These are phyloP conservation scores for Phytophthora litchii DNA, from an alignment of 352 stramenopile genomes.

Conservation along the genomic window DNA sequence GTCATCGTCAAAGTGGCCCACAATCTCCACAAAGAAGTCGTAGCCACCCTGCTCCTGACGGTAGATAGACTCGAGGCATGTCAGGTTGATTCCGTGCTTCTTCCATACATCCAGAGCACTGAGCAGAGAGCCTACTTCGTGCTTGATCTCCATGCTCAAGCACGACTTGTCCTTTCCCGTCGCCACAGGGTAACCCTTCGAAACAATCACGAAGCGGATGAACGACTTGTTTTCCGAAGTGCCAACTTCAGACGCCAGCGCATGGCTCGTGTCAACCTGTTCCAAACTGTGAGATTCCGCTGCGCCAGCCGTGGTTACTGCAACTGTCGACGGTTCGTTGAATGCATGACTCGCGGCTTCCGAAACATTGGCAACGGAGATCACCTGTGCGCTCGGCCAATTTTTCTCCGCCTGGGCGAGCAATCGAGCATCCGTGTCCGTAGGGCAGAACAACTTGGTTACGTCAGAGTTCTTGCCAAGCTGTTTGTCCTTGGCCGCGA, in stretches of 20 bases:
- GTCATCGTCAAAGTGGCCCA: slow-evolving; percentile 74
- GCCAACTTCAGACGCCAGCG: slow-evolving; percentile 51
- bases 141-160: slow-evolving; percentile 85
- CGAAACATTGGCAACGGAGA: slow-evolving; percentile 67
- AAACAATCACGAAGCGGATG: slow-evolving; percentile 80
- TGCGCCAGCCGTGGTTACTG: slow-evolving; percentile 60
- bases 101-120: slow-evolving; percentile 86
- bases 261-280: slow-evolving; percentile 58
- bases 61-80: slow-evolving; percentile 88
- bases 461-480: slow-evolving; percentile 55
- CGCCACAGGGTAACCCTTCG: slow-evolving; percentile 61
- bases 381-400: slow-evolving; percentile 75
- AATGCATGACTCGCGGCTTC: slow-evolving; percentile 57
- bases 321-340: slow-evolving; percentile 46
- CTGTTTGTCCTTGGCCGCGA: slow-evolving; percentile 61
- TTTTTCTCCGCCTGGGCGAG: slow-evolving; percentile 68
- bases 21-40: slow-evolving; percentile 88
- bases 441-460: slow-evolving; percentile 61
- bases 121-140: slow-evolving; percentile 87
- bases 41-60: slow-evolving; percentile 72
- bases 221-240: slow-evolving; percentile 45
- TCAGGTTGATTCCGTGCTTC: slow-evolving; percentile 79
- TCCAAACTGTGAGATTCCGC: slow-evolving; percentile 46
- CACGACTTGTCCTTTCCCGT: slow-evolving; percentile 86
- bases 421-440: slow-evolving; percentile 57